A percentile compares a stretch with the other conserved stretches of the same genome.
Evolutionary conservation across 2,329 filamentous ascomycete species (phyloP).

Genomic region (Fusarium phyllophilum): DNA sequence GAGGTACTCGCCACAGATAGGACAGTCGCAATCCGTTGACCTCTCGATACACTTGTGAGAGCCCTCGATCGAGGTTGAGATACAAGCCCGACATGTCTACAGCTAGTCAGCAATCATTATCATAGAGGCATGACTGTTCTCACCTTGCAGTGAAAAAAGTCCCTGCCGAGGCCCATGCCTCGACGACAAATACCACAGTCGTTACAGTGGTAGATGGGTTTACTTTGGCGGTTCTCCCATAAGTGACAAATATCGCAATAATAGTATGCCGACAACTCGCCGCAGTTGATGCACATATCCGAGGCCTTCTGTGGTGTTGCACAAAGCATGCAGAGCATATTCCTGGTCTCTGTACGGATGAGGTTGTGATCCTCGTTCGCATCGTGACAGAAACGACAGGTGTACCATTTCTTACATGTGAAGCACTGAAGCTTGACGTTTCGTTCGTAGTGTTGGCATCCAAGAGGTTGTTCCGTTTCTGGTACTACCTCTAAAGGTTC

Average conservation of each 20-base stretch:
- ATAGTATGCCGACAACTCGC: conserved; percentile 82
- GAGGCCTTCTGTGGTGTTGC: conserved; percentile 83
- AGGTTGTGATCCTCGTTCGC: conserved; percentile 80
- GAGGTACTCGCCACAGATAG: conserved; percentile 96
- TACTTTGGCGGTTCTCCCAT: conserved; percentile 93
- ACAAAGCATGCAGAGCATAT: conserved; percentile 99
- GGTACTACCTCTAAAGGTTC: conserved; percentile 29
- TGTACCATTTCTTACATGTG: conserved; percentile 90
- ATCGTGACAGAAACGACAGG: conserved; percentile 95
- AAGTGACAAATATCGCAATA: conserved; percentile 96
- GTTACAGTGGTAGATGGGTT: conserved; percentile 94
- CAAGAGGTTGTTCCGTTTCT: conserved; percentile 62
- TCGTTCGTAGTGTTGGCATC: conserved; percentile 92
- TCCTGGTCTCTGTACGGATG: conserved; percentile 83
- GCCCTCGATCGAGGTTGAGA: conserved; percentile 84
- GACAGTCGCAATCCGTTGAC: conserved; percentile 94
- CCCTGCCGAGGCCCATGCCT: conserved; percentile 90
- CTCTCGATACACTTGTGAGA: conserved; percentile 95
- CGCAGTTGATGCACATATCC: conserved; percentile 82
- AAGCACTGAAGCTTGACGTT: conserved; percentile 97
- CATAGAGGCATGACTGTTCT: conserved; percentile 31
- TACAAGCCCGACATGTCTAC: conserved; percentile 91
- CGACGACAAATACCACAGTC: conserved; percentile 96
- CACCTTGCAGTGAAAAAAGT: conserved; percentile 98
- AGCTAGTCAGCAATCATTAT: not conserved